Evolutionary conservation across 306 rosid genomes (phyloP).

Genomic region (Vigna nakashimae): DNA sequence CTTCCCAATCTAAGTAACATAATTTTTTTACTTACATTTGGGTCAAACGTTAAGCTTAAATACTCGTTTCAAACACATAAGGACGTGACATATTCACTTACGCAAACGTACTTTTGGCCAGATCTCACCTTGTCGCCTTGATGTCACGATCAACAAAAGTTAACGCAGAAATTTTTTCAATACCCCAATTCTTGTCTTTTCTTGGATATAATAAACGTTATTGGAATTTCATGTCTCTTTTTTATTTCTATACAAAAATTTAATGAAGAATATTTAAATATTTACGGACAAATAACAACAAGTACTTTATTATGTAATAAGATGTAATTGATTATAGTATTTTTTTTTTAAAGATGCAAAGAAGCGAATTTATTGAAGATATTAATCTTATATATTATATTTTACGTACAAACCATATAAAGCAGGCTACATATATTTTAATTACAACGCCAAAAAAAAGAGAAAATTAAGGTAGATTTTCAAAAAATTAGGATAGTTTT

Average conservation of each 20-base stretch:
- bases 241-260: no score
- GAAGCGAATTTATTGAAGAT: neutral
- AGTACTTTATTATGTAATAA: neutral
- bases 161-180: no score
- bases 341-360: neutral
- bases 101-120: neutral
- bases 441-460: no score
- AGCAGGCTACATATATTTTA: no score
- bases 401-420: no score
- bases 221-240: no score
- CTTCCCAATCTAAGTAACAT: neutral
- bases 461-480: no score
- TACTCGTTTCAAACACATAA: neutral
- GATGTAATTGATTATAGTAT: neutral
- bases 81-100: constrained; percentile 35
- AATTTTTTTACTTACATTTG: neutral
- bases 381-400: no score
- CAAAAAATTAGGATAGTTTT: no score
- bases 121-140: neutral
- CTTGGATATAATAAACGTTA: no score
- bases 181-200: no score
- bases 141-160: neutral
- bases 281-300: neutral
- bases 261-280: no score
- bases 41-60: neutral